phyloP scores from a whole-genome alignment of 164 flowering plant species.

The Pachysandra terminalis region DNA sequence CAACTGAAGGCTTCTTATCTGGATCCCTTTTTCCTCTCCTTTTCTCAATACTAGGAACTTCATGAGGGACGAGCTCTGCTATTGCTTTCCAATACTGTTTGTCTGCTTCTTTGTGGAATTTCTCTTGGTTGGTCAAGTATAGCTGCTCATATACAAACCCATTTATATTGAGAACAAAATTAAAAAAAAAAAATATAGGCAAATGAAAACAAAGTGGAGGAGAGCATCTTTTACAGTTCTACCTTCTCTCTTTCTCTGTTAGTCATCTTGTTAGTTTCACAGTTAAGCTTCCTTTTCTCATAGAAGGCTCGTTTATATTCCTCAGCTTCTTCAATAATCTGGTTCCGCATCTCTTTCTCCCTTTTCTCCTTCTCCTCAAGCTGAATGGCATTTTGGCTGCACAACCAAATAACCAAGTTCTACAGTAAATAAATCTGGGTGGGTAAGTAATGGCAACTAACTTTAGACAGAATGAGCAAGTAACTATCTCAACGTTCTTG shows the following conservation, averaged over 20 bases:
- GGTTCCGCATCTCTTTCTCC: conserved; percentile 82
- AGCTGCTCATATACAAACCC: conserved; percentile 41
- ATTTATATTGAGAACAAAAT: background rate
- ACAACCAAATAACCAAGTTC: conserved; percentile 6
- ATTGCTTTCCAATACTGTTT: conserved; percentile 96
- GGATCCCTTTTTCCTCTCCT: conserved; percentile 79
- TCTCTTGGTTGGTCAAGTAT: conserved; percentile 77
- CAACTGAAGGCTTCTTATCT: conserved; percentile 80
- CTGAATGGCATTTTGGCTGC: conserved; percentile 76
- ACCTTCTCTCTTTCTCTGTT: conserved; percentile 97
- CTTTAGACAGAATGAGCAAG: background rate
- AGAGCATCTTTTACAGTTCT: background rate
- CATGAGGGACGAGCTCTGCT: conserved; percentile 78
- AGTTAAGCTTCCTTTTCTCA: conserved; percentile 70
- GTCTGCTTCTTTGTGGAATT: conserved; percentile 85
- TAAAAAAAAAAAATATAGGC: background rate
- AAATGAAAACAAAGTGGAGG: background rate
- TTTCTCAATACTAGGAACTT: conserved; percentile 82
- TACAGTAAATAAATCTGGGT: background rate
- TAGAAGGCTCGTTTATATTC: conserved; percentile 70
- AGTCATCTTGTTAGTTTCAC: conserved; percentile 61
- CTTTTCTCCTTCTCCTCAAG: conserved; percentile 91
- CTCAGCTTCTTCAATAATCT: conserved; percentile 86
- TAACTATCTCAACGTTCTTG: background rate
- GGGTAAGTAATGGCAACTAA: background rate